Evolutionary conservation across 2,329 filamentous ascomycete species (phyloP).

Genomic region (Didymosphaeria variabile): DNA sequence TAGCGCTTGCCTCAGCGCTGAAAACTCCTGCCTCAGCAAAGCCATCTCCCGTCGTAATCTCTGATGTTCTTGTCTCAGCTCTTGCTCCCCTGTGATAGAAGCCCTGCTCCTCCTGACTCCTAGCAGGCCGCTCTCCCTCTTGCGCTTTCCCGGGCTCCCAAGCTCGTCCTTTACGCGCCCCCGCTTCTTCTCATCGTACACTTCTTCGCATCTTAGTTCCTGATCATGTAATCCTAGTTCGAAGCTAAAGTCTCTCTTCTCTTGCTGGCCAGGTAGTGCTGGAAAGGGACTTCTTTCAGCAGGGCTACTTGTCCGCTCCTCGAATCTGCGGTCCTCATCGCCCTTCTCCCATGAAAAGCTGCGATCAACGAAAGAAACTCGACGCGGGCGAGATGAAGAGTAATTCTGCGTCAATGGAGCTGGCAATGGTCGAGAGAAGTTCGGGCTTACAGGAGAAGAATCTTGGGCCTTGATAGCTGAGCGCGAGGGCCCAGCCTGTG

Average conservation of each 20-base stretch:
- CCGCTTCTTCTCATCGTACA: not conserved
- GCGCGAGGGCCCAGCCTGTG: not conserved
- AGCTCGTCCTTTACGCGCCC: not conserved
- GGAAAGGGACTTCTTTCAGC: slow-evolving; percentile 13
- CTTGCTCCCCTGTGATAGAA: not conserved
- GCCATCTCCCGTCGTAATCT: slow-evolving; percentile 26
- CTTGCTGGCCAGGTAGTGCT: slow-evolving; percentile 5
- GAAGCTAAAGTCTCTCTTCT: slow-evolving; percentile 14
- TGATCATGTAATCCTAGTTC: slow-evolving; percentile 12
- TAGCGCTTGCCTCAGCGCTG: slow-evolving; percentile 25
- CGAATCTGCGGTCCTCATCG: not conserved
- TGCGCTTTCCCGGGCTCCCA: not conserved
- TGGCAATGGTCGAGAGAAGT: not conserved
- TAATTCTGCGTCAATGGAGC: not conserved
- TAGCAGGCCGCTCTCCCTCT: not conserved
- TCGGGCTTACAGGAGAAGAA: not conserved
- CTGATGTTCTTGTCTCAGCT: slow-evolving; percentile 23
- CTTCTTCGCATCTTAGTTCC: slow-evolving; percentile 7
- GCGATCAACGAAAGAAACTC: slow-evolving; percentile 4
- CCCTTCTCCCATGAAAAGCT: not conserved
- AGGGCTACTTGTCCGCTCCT: not conserved
- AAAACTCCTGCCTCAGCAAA: slow-evolving; percentile 29
- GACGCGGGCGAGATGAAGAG: slow-evolving; percentile 4
- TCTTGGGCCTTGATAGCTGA: not conserved
- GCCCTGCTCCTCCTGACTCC: not conserved